Evolutionary conservation across 202 grass and related monocot genomes (phyloP), one percentile per base, ranked within the genome.

Genomic region (Zizania palustris): DNA sequence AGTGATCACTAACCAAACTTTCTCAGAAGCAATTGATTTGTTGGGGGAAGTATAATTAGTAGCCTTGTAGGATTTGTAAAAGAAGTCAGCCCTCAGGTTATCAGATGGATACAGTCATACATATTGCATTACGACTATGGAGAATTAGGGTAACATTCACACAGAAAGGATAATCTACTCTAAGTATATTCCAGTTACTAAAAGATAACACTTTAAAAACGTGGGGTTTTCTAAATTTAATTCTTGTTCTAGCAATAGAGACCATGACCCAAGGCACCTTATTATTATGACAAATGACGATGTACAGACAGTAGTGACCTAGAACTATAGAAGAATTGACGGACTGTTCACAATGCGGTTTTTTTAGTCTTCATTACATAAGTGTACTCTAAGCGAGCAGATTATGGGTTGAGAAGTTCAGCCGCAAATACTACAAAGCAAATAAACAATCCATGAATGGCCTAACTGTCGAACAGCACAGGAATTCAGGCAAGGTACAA

Each of bases 391-490:
- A 38, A 39, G 12, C 2, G 0, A 33, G 14, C 56, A 75, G 42
- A 69, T 49, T 19, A 45, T 72, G 28, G 8, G 50, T 42, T 66
- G 50, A 15, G 14, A 71, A 5, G 14, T 85, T 60, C 65, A 40
- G 37, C 43, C 53, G 65, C 61, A 73, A n/a, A 45, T 51, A 11
- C 3, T 15, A 50, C n/a, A 61, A 57, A 12, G 45, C 15, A 70
- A 88, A 22, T 11, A 58, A 75, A 79, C 18, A 50, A 74, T 34
- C 12, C 61, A 87, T 68, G 60, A 44, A 69, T 67, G 76, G 10
- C 6, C 39, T 63, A 19, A 74, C 68, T 70, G 34, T 79, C 36
- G 18, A 84, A 50, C 19, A 36, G 38, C 58, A n/a, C 8, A 18
- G n/a, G 11, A 80, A 53, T 55, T 56, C 36, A 13, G 33, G 48